These are phyloP conservation scores for Aspergillus leporis DNA, from an alignment of 495 filamentous ascomycete species.

Conservation along the genomic window DNA sequence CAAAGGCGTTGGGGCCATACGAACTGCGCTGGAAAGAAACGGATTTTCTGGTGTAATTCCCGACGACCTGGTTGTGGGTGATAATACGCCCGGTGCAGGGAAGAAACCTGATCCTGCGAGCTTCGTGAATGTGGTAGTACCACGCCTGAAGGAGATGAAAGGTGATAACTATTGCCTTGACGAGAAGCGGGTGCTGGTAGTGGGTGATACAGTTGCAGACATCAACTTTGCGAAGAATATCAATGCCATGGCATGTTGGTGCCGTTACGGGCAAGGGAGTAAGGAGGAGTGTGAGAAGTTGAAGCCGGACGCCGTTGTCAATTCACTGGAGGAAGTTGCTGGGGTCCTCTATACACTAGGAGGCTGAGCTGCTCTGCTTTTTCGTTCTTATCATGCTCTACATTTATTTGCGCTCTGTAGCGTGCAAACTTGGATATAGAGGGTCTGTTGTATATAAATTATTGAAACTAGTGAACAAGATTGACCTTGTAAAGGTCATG, in stretches of 20 bases:
- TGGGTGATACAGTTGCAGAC: conserved; percentile 28
- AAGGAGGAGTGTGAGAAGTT: conserved; percentile 12
- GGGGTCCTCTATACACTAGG: no score
- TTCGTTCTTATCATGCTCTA: no score
- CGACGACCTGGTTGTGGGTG: conserved; percentile 26
- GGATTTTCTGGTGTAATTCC: conserved; percentile 16
- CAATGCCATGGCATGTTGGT: conserved; percentile 21
- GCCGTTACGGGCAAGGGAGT: conserved; percentile 27
- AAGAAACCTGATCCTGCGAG: conserved; percentile 26
- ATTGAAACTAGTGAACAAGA: no score
- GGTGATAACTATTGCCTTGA: conserved; percentile 1
- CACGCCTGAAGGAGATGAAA: conserved; percentile 12
- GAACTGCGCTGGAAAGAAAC: conserved; percentile 18
- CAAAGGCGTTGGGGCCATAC: conserved; percentile 24
- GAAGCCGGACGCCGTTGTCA: conserved; percentile 20
- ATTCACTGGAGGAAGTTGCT: conserved; percentile 10
- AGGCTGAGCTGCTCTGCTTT: no score
- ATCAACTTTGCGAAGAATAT: conserved; percentile 26
- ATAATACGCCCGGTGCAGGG: conserved; percentile 24
- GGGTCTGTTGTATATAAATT: no score
- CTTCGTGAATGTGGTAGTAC: conserved; percentile 22
- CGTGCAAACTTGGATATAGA: no score
- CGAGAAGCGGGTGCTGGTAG: conserved; percentile 17
- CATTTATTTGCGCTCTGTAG: no score
- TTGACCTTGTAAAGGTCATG: no score